Percentiles rank a stretch among this genome's conserved stretches.
Conservation (phyloP, 2,329 filamentous ascomycete genomes). For the Alternaria panax region DNA sequence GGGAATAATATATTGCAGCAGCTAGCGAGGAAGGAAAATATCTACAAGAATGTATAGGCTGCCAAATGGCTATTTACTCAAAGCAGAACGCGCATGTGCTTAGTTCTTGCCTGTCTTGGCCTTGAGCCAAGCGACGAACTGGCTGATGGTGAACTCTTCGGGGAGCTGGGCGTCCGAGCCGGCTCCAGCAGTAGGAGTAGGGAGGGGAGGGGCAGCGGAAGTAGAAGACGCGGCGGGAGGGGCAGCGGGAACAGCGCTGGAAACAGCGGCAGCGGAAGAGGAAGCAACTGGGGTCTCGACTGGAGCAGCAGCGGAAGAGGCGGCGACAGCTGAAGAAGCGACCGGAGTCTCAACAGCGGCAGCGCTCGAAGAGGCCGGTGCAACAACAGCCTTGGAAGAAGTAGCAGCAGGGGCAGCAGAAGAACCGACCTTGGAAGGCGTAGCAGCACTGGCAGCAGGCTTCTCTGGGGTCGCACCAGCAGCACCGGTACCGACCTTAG, state of each 20-base stretch:
- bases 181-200: slow-evolving; percentile 20
- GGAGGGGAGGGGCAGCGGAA: slow-evolving; percentile 7
- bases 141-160: slow-evolving; percentile 35
- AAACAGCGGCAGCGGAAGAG: slow-evolving; percentile 6
- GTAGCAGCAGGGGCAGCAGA: not conserved
- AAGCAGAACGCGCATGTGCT: slow-evolving; percentile 2
- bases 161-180: slow-evolving; percentile 28
- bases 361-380: not conserved
- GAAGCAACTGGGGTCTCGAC: slow-evolving; percentile 9
- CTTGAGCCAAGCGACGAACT: slow-evolving; percentile 40
- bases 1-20: not conserved
- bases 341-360: slow-evolving; percentile 2
- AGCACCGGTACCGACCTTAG: slow-evolving; percentile 30
- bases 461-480: slow-evolving; percentile 15
- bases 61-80: not conserved
- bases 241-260: slow-evolving; percentile 8
- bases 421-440: not conserved
- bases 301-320: not conserved
- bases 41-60: slow-evolving; percentile 23
- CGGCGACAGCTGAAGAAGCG: not conserved
- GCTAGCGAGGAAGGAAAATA: slow-evolving; percentile 9
- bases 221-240: slow-evolving; percentile 16
- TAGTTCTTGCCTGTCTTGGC: slow-evolving; percentile 20
- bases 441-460: not conserved
- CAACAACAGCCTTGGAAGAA: not conserved